Evolutionary conservation across 108 stramenopile genomes (phyloP), one percentile per base, ranked within the genome.

Genomic region (Aureococcus anophagefferens): DNA sequence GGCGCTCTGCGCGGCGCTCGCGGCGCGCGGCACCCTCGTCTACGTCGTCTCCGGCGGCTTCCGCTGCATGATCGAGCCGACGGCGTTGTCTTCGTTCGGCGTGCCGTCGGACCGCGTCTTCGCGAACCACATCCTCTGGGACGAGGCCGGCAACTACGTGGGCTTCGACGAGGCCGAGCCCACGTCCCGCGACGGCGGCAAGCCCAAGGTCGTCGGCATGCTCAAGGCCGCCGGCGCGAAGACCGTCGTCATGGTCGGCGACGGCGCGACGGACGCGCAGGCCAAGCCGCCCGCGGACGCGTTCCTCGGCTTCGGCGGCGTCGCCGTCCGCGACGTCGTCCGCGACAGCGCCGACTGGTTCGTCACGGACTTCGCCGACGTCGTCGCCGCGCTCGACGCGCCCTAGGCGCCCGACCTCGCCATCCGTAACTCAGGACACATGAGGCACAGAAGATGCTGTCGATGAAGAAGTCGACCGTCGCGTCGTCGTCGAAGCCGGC

Each of bases 251-350:
- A 96, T 99, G 94, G 86, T 99, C 11, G 98, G 98, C 1, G 98
- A 99, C 84, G 98, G 98, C 28, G 96, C 93, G 14, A 99, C 98
- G 11, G 98, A 99, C 87, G 89, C 94, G 73, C 93, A 98, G 87
- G 98, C 98, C 40, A 91, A 91, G 64, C 96, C 98, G 37, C 98
- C 98, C 3, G 98, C 96, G 15, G 73, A 87, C 46, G 91, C 91
- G 3, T 97, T 97, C 76, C 92, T 99, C 74, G 98, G 98, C 65
- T 99, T 91, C 84, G 98, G 98, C 21, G 98, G 98, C 33, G 89
- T 99, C 28, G 85, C 86, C 13, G 87, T 80, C 15, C 87, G 98
- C 34, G 83, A 91, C 35, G 83, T 83, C 5, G 96, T 99, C 35
- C 85, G 77, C 73, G 79, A 86, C 40, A 89, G 86, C 72, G 94